Base-by-base conservation (phyloP, 441 rosid species). In the Biscutella laevigata region DNA sequence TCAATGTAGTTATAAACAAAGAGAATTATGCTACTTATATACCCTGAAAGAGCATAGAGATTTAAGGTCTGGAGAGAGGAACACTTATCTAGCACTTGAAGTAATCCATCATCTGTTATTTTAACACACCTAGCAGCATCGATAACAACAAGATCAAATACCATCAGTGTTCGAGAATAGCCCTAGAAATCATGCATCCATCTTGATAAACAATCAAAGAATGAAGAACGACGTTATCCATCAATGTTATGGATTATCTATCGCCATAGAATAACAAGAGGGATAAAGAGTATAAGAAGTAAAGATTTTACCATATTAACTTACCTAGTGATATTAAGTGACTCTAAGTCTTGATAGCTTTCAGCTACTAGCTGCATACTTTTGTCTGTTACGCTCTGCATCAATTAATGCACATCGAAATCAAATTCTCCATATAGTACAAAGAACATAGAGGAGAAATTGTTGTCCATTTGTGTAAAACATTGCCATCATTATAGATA, bases 41-140 rank as follows among this genome's bases (percentile, higher is more conserved):
- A 84, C 98, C 81, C 61, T 43, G 98, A 84, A 47, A 90, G 88
- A 50, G 98, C 98, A 55, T 90, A 90, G 54, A 90, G 86, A 67
- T 90, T 87, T 72, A 90, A 72, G 68, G 67, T 74, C 24, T 67
- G 79, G 39, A 90, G 82, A 63, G 53, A 59, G 11, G 66, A 75
- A 71, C 96, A 84, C 66, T 73, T 81, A 12, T 67, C 59, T 57
- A 83, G 69, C 63, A 84, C 73, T n/a, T 74, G 74, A 53, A 52
- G 77, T 86, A 90, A 76, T 65, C 96, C 95, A 61, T 49, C 69
- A 71, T 87, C 92, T 22, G 95, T 83, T 35, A 87, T 60, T 78
- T 78, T 87, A 83, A 87, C 47, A 63, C 98, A 90, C 75, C 96
- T 90, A 73, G 41, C 4, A 37, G 54, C 3, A 57, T 57, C 30